Evolutionary conservation across 2,329 filamentous ascomycete genomes (phyloP).

Genomic region (Pyricularia sp.): DNA sequence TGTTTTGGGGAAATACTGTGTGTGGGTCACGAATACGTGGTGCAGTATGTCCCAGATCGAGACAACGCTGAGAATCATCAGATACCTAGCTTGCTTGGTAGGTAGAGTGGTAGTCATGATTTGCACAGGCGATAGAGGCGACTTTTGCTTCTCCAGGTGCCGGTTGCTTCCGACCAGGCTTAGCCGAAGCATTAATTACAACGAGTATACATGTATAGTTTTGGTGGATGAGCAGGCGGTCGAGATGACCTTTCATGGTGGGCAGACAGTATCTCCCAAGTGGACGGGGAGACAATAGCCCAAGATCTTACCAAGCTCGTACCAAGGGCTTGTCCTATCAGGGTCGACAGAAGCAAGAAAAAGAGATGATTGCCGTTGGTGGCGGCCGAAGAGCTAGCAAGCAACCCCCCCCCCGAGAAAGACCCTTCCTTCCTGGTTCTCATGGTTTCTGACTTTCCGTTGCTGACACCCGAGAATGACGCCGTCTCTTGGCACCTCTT

Average conservation of each 20-base stretch:
- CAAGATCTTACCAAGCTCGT: background rate
- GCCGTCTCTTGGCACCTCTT: background rate
- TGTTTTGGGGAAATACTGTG: background rate
- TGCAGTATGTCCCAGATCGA: background rate
- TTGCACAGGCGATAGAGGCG: background rate
- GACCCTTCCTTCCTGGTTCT: background rate
- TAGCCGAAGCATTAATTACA: background rate
- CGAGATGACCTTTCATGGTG: background rate
- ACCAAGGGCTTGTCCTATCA: background rate
- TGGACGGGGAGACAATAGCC: background rate
- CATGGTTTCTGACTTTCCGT: background rate
- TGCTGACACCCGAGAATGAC: background rate
- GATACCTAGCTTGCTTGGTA: background rate
- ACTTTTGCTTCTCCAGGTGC: background rate
- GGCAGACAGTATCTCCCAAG: background rate
- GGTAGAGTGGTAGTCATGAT: background rate
- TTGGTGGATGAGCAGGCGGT: background rate
- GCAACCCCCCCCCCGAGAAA: too few species aligned
- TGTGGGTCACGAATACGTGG: background rate
- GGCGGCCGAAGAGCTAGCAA: background rate
- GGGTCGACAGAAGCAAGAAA: background rate
- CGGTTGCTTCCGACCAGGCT: background rate
- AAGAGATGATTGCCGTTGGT: background rate
- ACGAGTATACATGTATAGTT: background rate
- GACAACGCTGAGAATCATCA: background rate